Evolutionary conservation across 257 asterid species (phyloP), one percentile per base, ranked within the genome.

Genomic region (Plectranthus barbatus): DNA sequence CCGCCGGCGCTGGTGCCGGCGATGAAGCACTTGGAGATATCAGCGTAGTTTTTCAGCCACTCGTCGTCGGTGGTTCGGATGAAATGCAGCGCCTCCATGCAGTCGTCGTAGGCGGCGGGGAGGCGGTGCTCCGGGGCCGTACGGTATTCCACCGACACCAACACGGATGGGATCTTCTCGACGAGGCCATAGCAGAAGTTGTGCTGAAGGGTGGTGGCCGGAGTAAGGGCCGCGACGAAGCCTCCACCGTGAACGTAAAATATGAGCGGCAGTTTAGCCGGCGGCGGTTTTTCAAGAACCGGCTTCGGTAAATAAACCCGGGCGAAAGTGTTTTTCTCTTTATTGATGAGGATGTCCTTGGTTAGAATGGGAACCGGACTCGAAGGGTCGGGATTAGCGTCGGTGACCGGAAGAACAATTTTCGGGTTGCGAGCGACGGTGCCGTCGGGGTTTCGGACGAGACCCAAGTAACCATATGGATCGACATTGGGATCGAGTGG

Each of bases 221-320:
- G 31, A 3, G 79, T 84, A 46, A 56, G 66, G 73, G 42, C 23
- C 29, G 78, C 31, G 53, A 83, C 66, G 39, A 77, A 83, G 7
- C 89, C 86, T 5, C 89, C 80, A 3, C 86, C 89, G 62, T 83
- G 90, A 19, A 63, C 73, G 72, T 80, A 83, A 0, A 83, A 4
- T 8, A 80, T 62, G 5, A 83, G 51, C 7, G 90, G 86, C 9
- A 77, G 68, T 44, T 83, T 83, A 33, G 56, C 4, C 40, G 42
- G 4, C 4, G 67, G 0, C 4, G 48, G 31, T 5, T 26, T 26
- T 26, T 26, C 17, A 55, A 60, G 36, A 31, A 31, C 36, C 7
- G 36, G 7, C 36, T 7, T 4, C 5, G 36, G 36, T 1, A 31
- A 4, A 31, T 31, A 31, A 0, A 31, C 5, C 3, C 36, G 36